Conservation (phyloP, 495 filamentous ascomycete species). For the Venustampulla echinocandica region DNA sequence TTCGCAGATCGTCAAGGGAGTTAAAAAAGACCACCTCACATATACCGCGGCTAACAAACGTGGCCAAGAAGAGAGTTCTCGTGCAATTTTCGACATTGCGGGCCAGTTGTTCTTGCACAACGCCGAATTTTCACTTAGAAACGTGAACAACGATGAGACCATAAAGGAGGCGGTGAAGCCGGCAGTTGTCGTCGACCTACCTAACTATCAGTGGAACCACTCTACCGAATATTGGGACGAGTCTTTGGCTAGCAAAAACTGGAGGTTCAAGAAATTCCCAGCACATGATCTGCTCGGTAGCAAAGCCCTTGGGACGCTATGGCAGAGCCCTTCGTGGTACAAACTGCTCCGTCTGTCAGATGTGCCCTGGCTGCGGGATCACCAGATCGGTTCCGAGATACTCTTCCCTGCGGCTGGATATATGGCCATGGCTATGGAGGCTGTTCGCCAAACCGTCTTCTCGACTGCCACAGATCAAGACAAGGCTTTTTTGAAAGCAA, state of each 20-base stretch:
- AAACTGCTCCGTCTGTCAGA: conserved; percentile 24
- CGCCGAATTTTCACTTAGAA: conserved; percentile 29
- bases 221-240: conserved; percentile 26
- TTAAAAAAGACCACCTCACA: conserved; percentile 35
- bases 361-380: conserved; percentile 21
- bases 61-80: conserved; percentile 26
- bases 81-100: conserved; percentile 27
- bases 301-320: conserved; percentile 17
- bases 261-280: conserved; percentile 22
- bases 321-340: conserved; percentile 26
- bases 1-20: conserved; percentile 26
- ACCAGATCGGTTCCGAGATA: conserved; percentile 17
- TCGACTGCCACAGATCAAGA: background rate
- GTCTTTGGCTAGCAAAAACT: conserved; percentile 22
- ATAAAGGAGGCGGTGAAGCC: conserved; percentile 23
- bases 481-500: too few relatives aligned
- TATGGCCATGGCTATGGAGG: conserved; percentile 47
- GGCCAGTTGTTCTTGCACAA: conserved; percentile 32
- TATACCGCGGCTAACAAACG: conserved; percentile 32
- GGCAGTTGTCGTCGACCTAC: conserved; percentile 23
- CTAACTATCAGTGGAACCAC: conserved; percentile 31
- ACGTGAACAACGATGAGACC: conserved; percentile 32
- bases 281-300: conserved; percentile 31
- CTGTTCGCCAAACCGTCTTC: conserved; percentile 14
- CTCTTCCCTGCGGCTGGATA: conserved; percentile 33